These are phyloP conservation scores for Starmerella riodocensis DNA, from an alignment of 805 yeast species.

Conservation along the genomic window DNA sequence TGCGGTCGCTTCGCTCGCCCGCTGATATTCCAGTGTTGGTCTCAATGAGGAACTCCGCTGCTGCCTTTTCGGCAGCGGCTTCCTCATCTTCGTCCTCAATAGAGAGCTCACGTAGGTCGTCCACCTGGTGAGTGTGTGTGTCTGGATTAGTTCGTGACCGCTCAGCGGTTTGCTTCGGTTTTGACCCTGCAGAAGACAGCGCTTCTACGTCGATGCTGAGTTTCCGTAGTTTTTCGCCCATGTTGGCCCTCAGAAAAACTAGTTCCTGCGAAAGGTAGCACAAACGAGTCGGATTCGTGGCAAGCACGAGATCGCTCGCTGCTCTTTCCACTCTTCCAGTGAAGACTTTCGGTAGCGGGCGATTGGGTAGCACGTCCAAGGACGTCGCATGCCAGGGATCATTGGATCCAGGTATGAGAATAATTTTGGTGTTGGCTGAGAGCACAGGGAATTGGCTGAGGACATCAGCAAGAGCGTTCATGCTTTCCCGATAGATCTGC, in stretches of 20 bases:
- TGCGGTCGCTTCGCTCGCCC: background rate
- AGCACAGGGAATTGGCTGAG: slow-evolving; percentile 47
- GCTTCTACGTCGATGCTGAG: slow-evolving; percentile 36
- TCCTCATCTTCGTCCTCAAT: slow-evolving; percentile 21
- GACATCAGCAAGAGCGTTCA: slow-evolving; percentile 60
- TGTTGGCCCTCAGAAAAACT: slow-evolving; percentile 57
- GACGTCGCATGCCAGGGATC: slow-evolving; percentile 90
- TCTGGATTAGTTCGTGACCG: too few relatives aligned
- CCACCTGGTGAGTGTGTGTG: background rate
- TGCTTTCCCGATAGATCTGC: slow-evolving; percentile 39
- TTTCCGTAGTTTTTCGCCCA: slow-evolving; percentile 56
- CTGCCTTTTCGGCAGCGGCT: slow-evolving; percentile 11
- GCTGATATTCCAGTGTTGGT: background rate
- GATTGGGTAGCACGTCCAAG: slow-evolving; percentile 53
- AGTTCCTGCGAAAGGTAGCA: slow-evolving; percentile 77
- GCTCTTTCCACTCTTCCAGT: slow-evolving; percentile 52
- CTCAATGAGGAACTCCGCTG: slow-evolving; percentile 5
- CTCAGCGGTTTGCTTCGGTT: background rate
- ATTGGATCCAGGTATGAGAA: slow-evolving; percentile 76
- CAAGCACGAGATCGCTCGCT: slow-evolving; percentile 40
- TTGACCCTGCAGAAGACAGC: background rate
- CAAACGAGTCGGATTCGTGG: slow-evolving; percentile 68
- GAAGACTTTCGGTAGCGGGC: slow-evolving; percentile 57
- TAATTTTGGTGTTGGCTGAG: slow-evolving; percentile 40
- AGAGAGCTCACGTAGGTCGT: background rate